Percentiles rank a stretch among this genome's conserved stretches.
These are phyloP conservation scores for Prunella vulgaris DNA, from an alignment of 257 asterid genomes.

Conservation along the genomic window DNA sequence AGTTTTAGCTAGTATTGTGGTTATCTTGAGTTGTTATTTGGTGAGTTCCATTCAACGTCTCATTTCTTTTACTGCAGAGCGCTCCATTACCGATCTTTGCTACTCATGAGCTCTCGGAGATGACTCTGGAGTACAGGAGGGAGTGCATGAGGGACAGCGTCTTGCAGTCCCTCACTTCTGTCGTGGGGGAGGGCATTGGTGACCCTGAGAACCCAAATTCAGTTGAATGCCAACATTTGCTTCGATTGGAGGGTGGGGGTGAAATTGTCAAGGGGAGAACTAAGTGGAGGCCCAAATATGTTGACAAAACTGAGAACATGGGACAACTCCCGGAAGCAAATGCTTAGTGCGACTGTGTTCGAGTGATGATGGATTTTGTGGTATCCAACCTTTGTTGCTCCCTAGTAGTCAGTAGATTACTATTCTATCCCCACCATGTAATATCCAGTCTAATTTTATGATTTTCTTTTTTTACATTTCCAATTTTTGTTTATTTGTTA, in stretches of 20 bases:
- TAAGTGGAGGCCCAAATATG: conserved; percentile 76
- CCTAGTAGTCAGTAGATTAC: conserved; percentile 20
- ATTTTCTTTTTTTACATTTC: not conserved
- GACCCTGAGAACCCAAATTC: conserved; percentile 38
- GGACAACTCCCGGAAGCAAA: conserved; percentile 48
- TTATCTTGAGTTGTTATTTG: conserved; percentile 3
- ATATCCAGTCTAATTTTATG: conserved; percentile 31
- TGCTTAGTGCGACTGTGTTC: conserved; percentile 24
- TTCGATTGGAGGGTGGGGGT: conserved; percentile 78
- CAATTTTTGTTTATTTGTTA: conserved; percentile 20
- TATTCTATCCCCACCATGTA: conserved; percentile 28
- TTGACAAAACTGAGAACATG: conserved; percentile 32
- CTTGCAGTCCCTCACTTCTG: conserved; percentile 82
- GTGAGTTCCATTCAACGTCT: not conserved
- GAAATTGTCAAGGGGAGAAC: conserved; percentile 91
- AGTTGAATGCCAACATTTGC: conserved; percentile 86
- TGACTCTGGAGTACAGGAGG: conserved; percentile 89
- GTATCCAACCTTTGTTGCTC: conserved; percentile 20
- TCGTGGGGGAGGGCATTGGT: conserved; percentile 38
- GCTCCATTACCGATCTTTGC: conserved; percentile 76
- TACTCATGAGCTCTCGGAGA: conserved; percentile 74
- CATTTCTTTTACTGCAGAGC: conserved; percentile 50
- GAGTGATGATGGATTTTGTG: conserved; percentile 10
- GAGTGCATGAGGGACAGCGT: conserved; percentile 97
- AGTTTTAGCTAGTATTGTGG: not conserved